Evolutionary conservation across 495 filamentous ascomycete genomes (phyloP).

Genomic region (Hyaloscypha finlandica): DNA sequence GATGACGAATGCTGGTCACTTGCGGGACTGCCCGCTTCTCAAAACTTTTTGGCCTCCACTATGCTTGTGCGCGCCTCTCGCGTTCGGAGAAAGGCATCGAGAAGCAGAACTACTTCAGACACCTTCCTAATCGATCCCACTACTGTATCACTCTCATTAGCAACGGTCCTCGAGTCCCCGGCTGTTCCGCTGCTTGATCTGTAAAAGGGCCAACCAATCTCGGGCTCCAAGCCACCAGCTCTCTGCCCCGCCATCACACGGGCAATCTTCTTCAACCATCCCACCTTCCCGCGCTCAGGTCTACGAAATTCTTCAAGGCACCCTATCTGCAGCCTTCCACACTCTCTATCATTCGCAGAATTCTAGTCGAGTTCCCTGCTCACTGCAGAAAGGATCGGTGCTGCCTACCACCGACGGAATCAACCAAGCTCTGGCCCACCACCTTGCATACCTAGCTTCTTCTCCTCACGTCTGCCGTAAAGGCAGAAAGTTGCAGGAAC

Average conservation of each 20-base stretch:
- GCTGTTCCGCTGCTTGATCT: neutral
- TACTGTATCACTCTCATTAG: neutral
- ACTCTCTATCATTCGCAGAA: neutral
- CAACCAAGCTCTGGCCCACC: constrained; percentile 4
- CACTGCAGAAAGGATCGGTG: neutral
- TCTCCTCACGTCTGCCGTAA: constrained; percentile 6
- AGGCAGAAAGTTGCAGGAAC: constrained; percentile 1
- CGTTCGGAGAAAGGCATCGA: neutral
- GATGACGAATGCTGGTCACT: neutral
- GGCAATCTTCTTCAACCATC: neutral
- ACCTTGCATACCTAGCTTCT: constrained; percentile 1
- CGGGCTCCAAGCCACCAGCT: neutral
- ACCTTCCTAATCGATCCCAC: neutral
- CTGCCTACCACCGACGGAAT: neutral
- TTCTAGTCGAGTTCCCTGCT: neutral
- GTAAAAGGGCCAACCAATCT: neutral
- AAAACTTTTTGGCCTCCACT: neutral
- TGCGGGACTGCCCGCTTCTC: neutral
- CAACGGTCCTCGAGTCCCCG: neutral
- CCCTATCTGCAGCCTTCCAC: neutral
- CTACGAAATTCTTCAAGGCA: neutral
- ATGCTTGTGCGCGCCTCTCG: neutral
- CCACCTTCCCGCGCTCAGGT: neutral
- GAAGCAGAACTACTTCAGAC: too few species aligned
- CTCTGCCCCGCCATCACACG: neutral